These are phyloP conservation scores for Trichopus zeylanicus DNA, from an alignment of 116 monocot genomes.

Conservation along the genomic window DNA sequence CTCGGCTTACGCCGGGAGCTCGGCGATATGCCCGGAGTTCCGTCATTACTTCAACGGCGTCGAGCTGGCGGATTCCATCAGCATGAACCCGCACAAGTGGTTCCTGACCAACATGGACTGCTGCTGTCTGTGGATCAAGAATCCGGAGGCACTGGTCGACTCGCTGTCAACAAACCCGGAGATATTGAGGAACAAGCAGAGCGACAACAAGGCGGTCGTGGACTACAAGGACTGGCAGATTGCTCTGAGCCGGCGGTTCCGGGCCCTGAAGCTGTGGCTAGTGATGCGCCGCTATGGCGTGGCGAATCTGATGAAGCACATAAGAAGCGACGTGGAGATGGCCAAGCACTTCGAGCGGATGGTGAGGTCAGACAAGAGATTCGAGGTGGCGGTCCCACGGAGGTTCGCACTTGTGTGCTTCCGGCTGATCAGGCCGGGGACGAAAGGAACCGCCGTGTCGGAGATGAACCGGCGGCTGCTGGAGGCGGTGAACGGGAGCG, in stretches of 20 bases:
- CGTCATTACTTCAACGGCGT: constrained; percentile 28
- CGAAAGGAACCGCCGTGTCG: neutral
- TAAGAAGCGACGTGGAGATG: constrained; percentile 32
- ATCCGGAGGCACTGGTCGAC: constrained; percentile 2
- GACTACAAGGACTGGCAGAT: constrained; percentile 52
- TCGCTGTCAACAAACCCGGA: constrained; percentile 27
- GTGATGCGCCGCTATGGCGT: constrained; percentile 31
- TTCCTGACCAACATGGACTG: constrained; percentile 42
- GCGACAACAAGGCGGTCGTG: constrained; percentile 17
- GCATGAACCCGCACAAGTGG: constrained; percentile 23
- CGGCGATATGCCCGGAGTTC: constrained; percentile 35
- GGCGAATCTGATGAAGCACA: constrained; percentile 23
- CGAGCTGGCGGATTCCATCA: constrained; percentile 36
- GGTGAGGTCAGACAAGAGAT: constrained; percentile 20
- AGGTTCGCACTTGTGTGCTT: constrained; percentile 34
- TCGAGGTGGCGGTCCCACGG: constrained; percentile 32
- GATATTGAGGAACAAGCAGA: constrained; percentile 13
- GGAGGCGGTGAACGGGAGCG: constrained; percentile 28
- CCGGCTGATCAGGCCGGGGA: constrained; percentile 12
- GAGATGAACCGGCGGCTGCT: constrained; percentile 22
- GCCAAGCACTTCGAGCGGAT: constrained; percentile 33
- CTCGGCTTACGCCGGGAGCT: constrained; percentile 35
- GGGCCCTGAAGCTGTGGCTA: constrained; percentile 33
- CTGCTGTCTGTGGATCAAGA: constrained; percentile 31
- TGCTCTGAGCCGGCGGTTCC: constrained; percentile 29